Percentiles rank a stretch among this genome's conserved stretches.
phyloP scores from a whole-genome alignment of 208 protist genomes.

The Endotrypanum monterogeii region DNA sequence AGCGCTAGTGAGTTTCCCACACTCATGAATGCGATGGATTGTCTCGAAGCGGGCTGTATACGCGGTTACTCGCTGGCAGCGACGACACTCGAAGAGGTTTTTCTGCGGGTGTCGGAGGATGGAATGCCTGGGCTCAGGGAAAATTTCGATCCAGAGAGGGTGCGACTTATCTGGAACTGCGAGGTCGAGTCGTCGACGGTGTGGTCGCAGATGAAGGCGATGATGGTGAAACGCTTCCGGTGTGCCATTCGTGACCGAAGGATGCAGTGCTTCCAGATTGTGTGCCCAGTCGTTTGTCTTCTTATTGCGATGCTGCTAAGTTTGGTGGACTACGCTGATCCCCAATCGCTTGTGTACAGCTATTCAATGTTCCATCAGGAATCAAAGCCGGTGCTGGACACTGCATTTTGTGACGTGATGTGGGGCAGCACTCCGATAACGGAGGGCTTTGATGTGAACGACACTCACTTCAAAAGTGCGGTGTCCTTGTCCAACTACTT shows the following conservation, averaged over 20 bases:
- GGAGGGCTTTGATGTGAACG: not conserved
- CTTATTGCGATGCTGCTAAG: constrained; percentile 71
- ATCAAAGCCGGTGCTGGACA: constrained; percentile 29
- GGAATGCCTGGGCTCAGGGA: constrained; percentile 81
- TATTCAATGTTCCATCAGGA: constrained; percentile 38
- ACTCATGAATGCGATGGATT: constrained; percentile 61
- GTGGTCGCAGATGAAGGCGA: constrained; percentile 50
- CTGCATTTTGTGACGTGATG: constrained; percentile 22
- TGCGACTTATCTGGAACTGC: constrained; percentile 30
- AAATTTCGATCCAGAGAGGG: not conserved
- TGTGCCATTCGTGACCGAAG: constrained; percentile 59
- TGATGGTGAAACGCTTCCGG: constrained; percentile 59
- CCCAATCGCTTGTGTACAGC: constrained; percentile 13
- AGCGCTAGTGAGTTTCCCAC: constrained; percentile 33
- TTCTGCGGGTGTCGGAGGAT: constrained; percentile 49
- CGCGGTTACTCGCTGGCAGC: constrained; percentile 51
- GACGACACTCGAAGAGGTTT: constrained; percentile 84
- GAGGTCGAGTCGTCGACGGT: constrained; percentile 28
- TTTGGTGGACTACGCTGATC: constrained; percentile 38
- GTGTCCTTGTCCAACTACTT: constrained; percentile 52
- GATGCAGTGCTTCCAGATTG: constrained; percentile 75
- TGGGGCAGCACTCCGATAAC: constrained; percentile 6
- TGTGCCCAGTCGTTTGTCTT: constrained; percentile 69
- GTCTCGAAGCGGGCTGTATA: constrained; percentile 48
- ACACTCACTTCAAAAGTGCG: constrained; percentile 1